These are phyloP conservation scores for Nemania abortiva DNA, from an alignment of 2,329 filamentous ascomycete genomes.

Conservation along the genomic window DNA sequence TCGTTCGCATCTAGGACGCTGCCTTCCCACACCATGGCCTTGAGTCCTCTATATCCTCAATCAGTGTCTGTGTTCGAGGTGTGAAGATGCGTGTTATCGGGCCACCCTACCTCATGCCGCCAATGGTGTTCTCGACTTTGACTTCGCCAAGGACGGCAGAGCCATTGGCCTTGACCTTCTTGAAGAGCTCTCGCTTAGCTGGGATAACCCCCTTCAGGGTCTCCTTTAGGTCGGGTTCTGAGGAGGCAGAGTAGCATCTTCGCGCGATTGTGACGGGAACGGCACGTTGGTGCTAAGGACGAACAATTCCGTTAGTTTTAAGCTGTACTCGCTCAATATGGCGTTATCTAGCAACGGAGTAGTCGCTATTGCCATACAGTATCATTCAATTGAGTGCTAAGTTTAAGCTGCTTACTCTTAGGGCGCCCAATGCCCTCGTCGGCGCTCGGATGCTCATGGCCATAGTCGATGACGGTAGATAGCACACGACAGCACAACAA, in stretches of 20 bases:
- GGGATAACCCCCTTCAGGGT: constrained; percentile 87
- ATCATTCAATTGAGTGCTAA: constrained; percentile 4
- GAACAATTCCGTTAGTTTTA: constrained; percentile 16
- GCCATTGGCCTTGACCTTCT: constrained; percentile 89
- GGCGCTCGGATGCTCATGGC: constrained; percentile 73
- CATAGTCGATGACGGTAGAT: constrained; percentile 59
- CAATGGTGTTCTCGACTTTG: constrained; percentile 92
- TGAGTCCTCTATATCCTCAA: constrained; percentile 71
- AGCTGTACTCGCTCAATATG: background rate
- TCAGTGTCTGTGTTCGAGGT: constrained; percentile 14
- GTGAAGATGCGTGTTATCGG: constrained; percentile 8
- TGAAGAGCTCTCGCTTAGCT: constrained; percentile 90
- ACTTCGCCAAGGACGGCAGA: constrained; percentile 90
- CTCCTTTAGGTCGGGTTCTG: constrained; percentile 90
- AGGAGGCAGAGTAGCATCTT: constrained; percentile 76
- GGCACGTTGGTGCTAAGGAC: constrained; percentile 47
- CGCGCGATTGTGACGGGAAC: constrained; percentile 46
- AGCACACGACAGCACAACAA: background rate
- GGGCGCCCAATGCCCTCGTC: constrained; percentile 71
- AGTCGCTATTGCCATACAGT: background rate
- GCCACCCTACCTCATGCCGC: constrained; percentile 80
- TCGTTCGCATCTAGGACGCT: constrained; percentile 96
- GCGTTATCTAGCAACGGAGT: background rate
- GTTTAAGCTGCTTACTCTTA: constrained; percentile 65
- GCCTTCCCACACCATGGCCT: constrained; percentile 99